These are phyloP conservation scores for Rhypophila decipiens DNA, from an alignment of 495 filamentous ascomycete genomes.

Conservation along the genomic window DNA sequence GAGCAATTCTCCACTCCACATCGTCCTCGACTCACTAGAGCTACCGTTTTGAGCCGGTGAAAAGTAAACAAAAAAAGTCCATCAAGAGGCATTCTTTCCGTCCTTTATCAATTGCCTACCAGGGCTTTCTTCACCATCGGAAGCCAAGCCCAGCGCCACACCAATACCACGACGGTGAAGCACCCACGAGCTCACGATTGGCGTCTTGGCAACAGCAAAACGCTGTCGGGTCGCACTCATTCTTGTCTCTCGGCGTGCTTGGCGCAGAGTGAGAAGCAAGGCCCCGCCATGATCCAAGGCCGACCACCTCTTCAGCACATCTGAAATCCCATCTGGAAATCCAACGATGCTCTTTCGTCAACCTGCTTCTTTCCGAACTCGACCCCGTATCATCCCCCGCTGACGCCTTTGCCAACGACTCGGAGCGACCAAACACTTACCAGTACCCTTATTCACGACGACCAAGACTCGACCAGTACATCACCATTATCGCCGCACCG, in stretches of 20 bases:
- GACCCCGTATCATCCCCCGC: conserved; percentile 12
- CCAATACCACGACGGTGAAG: too few relatives aligned
- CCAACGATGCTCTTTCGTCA: conserved; percentile 20
- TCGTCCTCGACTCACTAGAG: too few relatives aligned
- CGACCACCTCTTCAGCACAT: conserved; percentile 4
- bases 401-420: background rate
- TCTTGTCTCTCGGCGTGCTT: conserved; percentile 12
- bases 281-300: conserved; percentile 22
- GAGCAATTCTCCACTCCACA: too few relatives aligned
- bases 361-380: conserved; percentile 9
- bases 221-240: conserved; percentile 2
- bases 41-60: too few relatives aligned
- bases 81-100: background rate
- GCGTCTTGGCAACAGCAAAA: conserved; percentile 13
- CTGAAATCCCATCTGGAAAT: background rate
- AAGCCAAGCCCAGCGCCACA: background rate
- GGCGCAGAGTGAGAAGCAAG: background rate
- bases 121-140: background rate
- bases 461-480: too few relatives aligned
- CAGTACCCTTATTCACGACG: too few relatives aligned
- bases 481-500: too few relatives aligned
- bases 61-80: background rate
- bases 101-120: background rate
- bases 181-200: conserved; percentile 1
- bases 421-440: too few relatives aligned